Conservation (phyloP, 2,329 filamentous ascomycete species). For the Cryphonectria radicalis region DNA sequence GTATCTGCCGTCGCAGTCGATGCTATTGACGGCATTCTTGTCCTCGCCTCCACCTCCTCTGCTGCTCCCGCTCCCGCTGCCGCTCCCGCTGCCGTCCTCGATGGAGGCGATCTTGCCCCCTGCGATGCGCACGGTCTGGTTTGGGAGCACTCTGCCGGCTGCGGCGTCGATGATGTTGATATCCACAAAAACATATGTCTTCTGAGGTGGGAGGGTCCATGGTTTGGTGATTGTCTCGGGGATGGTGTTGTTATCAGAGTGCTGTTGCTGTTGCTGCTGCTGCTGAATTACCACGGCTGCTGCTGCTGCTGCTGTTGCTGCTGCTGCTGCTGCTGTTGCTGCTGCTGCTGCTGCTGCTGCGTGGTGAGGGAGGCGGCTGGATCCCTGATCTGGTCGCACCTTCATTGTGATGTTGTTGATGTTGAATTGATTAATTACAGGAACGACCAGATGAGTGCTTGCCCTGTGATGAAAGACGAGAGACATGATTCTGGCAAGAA, state of each 20-base stretch:
- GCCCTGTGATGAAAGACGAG: not conserved
- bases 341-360: not conserved
- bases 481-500: not conserved
- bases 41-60: not conserved
- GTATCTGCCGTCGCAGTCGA: conserved; percentile 46
- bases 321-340: not conserved
- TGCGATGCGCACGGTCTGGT: conserved; percentile 40
- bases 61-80: not conserved
- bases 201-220: conserved; percentile 41
- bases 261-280: too few relatives aligned
- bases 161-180: conserved; percentile 49
- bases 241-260: not conserved
- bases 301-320: not conserved
- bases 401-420: not conserved
- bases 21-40: conserved; percentile 24
- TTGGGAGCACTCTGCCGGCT: conserved; percentile 38
- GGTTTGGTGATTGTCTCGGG: conserved; percentile 38
- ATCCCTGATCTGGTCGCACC: not conserved
- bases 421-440: not conserved
- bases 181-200: conserved; percentile 45
- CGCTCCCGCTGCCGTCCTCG: not conserved
- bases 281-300: not conserved
- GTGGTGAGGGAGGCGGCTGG: not conserved
- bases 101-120: conserved; percentile 41
- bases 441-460: too few relatives aligned